Evolutionary conservation across 179 eudicot genomes (phyloP).

Genomic region (Corrigiola litoralis): DNA sequence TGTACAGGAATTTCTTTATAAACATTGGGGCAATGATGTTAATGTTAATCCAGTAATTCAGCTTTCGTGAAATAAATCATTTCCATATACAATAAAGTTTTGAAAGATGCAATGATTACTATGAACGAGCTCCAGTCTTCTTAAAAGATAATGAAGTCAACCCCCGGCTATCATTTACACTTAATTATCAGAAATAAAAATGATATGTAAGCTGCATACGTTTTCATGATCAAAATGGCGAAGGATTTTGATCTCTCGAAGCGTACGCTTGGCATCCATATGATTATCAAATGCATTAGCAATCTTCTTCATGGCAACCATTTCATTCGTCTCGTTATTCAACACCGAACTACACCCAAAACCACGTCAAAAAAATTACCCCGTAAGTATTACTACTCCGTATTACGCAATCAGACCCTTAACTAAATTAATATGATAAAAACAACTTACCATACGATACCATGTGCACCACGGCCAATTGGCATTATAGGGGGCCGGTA

Average conservation of each 20-base stretch:
- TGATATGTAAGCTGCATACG: too few species aligned
- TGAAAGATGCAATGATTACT: too few species aligned
- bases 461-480: slow-evolving; percentile 92
- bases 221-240: slow-evolving; percentile 96
- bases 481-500: slow-evolving; percentile 90
- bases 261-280: slow-evolving; percentile 84
- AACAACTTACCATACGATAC: slow-evolving; percentile 71
- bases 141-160: too few species aligned
- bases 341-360: slow-evolving; percentile 56
- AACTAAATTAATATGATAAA: not conserved
- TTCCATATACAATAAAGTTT: too few species aligned
- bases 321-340: slow-evolving; percentile 88
- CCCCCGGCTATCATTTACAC: too few species aligned
- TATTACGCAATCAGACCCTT: not conserved
- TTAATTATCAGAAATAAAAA: too few species aligned
- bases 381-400: too few species aligned
- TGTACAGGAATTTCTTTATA: too few species aligned
- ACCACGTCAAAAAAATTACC: not conserved
- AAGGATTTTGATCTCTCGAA: slow-evolving; percentile 86
- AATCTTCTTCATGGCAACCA: slow-evolving; percentile 85
- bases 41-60: too few species aligned
- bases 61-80: too few species aligned
- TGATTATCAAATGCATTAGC: slow-evolving; percentile 85
- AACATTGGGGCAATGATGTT: too few species aligned
- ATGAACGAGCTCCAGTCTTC: too few species aligned